A percentile compares a stretch with the other conserved stretches of the same genome.
Conservation (phyloP, 768 basidiomycete genomes). For the Pulveroboletus sp. region DNA sequence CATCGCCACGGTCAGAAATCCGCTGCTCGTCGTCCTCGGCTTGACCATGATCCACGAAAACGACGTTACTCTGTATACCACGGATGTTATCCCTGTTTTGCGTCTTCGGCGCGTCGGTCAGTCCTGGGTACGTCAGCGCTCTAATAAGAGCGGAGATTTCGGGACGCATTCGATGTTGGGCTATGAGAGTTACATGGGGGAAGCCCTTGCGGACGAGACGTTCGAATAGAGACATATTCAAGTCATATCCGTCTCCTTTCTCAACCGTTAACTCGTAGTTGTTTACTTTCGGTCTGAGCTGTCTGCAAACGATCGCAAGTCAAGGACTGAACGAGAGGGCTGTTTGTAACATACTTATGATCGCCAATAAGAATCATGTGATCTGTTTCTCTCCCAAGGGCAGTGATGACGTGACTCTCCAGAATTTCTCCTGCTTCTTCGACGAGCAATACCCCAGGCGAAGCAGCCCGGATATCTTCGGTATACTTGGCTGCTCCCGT, state of each 20-base stretch:
- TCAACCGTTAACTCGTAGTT: constrained; percentile 64
- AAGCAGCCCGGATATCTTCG: constrained; percentile 42
- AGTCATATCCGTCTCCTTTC: constrained; percentile 63
- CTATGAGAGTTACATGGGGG: constrained; percentile 53
- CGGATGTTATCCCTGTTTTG: constrained; percentile 47
- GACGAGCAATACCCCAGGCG: constrained; percentile 56
- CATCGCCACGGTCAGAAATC: constrained; percentile 45
- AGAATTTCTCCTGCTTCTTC: constrained; percentile 58
- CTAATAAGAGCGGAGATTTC: constrained; percentile 66
- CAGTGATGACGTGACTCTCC: constrained; percentile 63
- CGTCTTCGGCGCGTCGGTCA: constrained; percentile 54
- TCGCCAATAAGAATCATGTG: constrained; percentile 71
- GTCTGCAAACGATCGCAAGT: constrained; percentile 36
- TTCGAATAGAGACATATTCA: constrained; percentile 69
- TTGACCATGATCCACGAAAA: constrained; percentile 58
- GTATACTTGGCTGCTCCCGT: constrained; percentile 65
- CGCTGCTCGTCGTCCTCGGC: constrained; percentile 48
- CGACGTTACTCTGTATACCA: constrained; percentile 54
- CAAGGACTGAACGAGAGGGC: not conserved
- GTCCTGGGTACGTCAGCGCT: constrained; percentile 61
- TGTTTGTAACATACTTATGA: constrained; percentile 54
- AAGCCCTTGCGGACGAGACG: constrained; percentile 60
- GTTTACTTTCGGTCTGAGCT: constrained; percentile 71
- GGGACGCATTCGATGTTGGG: constrained; percentile 74
- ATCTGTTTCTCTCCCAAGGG: constrained; percentile 42